phyloP scores from a whole-genome alignment of 148 eudicot genomes.

The Fagopyrum esculentum region DNA sequence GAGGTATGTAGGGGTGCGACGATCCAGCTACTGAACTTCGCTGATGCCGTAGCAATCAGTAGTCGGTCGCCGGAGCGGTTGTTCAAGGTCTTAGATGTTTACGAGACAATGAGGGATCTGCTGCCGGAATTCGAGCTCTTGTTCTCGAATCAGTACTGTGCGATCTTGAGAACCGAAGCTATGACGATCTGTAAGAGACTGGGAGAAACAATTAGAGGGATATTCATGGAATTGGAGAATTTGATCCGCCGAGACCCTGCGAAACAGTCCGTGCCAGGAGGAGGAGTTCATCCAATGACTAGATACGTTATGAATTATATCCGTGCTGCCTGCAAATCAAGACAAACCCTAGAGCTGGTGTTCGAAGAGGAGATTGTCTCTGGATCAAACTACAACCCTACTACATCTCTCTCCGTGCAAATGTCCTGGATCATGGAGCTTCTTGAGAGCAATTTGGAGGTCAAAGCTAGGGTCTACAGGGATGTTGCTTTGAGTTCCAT shows the following conservation, averaged over 20 bases:
- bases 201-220: slow-evolving; percentile 74
- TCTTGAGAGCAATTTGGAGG: slow-evolving; percentile 79
- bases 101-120: slow-evolving; percentile 72
- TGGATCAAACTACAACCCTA: slow-evolving; percentile 16
- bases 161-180: slow-evolving; percentile 62
- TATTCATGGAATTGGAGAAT: slow-evolving; percentile 92
- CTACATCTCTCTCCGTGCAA: slow-evolving; percentile 59
- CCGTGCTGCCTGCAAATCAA: slow-evolving; percentile 75
- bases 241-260: slow-evolving; percentile 87
- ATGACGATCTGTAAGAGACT: slow-evolving; percentile 62
- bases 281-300: slow-evolving; percentile 86
- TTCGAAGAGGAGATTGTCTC: slow-evolving; percentile 43
- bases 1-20: slow-evolving; percentile 79
- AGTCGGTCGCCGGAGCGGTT: slow-evolving; percentile 84
- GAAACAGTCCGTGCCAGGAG: slow-evolving; percentile 71
- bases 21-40: slow-evolving; percentile 71
- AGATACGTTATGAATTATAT: slow-evolving; percentile 92
- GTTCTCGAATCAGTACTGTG: slow-evolving; percentile 75
- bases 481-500: slow-evolving; percentile 69
- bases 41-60: slow-evolving; percentile 73
- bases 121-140: slow-evolving; percentile 71
- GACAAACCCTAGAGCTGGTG: slow-evolving; percentile 63
- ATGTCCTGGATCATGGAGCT: slow-evolving; percentile 93
- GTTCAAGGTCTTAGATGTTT: slow-evolving; percentile 79
- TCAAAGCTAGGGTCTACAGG: slow-evolving; percentile 66